A percentile compares a stretch with the other conserved stretches of the same genome.
phyloP scores from a whole-genome alignment of 805 yeast genomes.

The Barnettozyma vustinii region DNA sequence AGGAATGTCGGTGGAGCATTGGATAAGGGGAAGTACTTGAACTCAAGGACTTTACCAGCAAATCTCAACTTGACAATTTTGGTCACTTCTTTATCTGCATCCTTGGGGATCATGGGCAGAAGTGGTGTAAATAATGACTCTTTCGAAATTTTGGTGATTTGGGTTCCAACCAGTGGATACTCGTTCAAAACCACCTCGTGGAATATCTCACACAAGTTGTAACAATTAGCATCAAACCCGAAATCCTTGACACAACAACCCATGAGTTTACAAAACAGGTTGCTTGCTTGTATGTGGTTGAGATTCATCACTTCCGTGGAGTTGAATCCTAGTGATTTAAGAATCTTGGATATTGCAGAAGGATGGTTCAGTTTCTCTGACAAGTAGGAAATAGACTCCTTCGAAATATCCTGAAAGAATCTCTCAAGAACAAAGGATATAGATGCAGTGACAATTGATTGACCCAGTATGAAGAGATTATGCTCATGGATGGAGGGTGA shows the following conservation, averaged over 20 bases:
- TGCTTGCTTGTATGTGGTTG: conserved; percentile 46
- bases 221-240: conserved; percentile 68
- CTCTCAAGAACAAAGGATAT: conserved; percentile 60
- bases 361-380: conserved; percentile 38
- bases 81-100: conserved; percentile 30
- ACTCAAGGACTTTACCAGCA: conserved; percentile 50
- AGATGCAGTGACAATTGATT: conserved; percentile 47
- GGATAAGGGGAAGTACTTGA: conserved; percentile 56
- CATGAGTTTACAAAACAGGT: conserved; percentile 50
- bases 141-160: conserved; percentile 21
- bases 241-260: conserved; percentile 75
- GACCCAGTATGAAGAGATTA: conserved; percentile 54
- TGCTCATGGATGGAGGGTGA: conserved; percentile 28
- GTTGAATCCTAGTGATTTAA: conserved; percentile 32
- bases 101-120: conserved; percentile 30
- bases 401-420: conserved; percentile 48
- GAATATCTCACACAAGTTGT: conserved; percentile 62
- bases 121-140: conserved; percentile 22
- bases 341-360: conserved; percentile 29
- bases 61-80: conserved; percentile 44
- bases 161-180: conserved; percentile 58
- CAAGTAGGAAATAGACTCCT: conserved; percentile 49
- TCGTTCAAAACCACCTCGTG: conserved; percentile 55
- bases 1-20: conserved; percentile 75
- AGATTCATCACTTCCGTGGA: conserved; percentile 26